Percentiles rank a stretch among this genome's conserved stretches.
These are phyloP conservation scores for Pleodorina starrii DNA, from an alignment of 139 green algal species.

Conservation along the genomic window DNA sequence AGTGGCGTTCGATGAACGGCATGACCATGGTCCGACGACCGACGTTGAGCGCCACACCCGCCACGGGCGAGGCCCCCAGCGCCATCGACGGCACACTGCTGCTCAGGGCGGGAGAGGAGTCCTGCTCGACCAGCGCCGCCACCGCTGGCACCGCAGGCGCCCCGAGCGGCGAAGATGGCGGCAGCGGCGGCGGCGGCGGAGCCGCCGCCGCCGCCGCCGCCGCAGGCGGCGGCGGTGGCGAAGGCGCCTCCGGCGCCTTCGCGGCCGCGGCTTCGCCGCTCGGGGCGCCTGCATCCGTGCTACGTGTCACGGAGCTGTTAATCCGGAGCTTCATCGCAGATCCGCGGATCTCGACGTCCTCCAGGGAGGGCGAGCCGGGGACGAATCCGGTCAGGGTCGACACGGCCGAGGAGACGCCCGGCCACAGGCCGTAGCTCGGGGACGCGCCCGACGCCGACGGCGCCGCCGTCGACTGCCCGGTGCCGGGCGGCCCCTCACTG, in stretches of 20 bases:
- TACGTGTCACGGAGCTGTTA: background rate
- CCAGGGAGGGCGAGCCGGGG: background rate
- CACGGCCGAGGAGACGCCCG: too few relatives aligned
- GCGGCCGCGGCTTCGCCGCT: too few relatives aligned
- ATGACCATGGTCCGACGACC: background rate
- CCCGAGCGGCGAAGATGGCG: background rate
- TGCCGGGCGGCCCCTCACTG: background rate
- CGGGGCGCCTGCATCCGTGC: too few relatives aligned
- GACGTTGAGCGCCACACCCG: too few relatives aligned
- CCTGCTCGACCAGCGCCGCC: background rate
- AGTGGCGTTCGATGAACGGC: constrained; percentile 4
- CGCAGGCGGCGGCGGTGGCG: too few relatives aligned
- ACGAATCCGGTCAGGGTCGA: too few relatives aligned
- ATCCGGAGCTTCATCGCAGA: background rate
- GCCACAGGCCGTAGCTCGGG: too few relatives aligned
- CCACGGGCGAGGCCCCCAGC: background rate
- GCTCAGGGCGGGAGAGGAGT: background rate
- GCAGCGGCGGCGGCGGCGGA: background rate
- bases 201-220: too few relatives aligned
- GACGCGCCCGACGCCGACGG: too few relatives aligned
- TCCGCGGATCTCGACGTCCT: background rate
- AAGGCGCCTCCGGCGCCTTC: too few relatives aligned
- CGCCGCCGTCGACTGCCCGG: background rate
- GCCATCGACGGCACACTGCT: constrained; percentile 8
- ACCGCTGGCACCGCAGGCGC: background rate